These are phyloP conservation scores for Fragilaria crotonensis DNA, from an alignment of 108 stramenopile species.

Conservation along the genomic window DNA sequence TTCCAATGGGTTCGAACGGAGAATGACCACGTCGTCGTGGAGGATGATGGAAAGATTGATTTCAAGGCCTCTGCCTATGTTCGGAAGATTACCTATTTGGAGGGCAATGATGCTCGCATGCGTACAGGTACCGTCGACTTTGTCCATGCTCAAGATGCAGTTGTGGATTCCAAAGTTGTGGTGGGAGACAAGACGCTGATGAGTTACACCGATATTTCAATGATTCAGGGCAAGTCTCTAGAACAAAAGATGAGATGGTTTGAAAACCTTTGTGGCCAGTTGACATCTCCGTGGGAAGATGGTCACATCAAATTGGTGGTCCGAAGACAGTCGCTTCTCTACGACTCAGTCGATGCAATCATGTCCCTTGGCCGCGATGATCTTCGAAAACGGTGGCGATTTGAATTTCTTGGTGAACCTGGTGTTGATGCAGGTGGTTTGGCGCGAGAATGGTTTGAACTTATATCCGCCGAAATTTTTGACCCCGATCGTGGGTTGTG, in stretches of 20 bases:
- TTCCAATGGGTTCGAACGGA: conserved; percentile 86
- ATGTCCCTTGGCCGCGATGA: conserved; percentile 83
- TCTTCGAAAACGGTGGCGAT: conserved; percentile 85
- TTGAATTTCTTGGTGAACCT: conserved; percentile 93
- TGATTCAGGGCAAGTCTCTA: conserved; percentile 43
- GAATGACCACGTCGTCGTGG: conserved; percentile 22
- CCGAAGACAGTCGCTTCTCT: conserved; percentile 60
- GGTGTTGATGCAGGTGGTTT: conserved; percentile 98
- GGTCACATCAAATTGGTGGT: conserved; percentile 81
- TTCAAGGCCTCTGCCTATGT: conserved; percentile 72
- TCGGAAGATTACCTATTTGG: conserved; percentile 57
- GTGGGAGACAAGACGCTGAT: conserved; percentile 40
- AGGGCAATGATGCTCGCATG: conserved; percentile 81
- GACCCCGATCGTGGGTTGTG: conserved; percentile 95
- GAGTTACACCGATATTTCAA: conserved; percentile 68
- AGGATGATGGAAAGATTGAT: conserved; percentile 16
- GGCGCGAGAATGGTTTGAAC: conserved; percentile 92
- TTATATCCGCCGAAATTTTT: conserved; percentile 86
- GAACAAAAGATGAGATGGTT: conserved; percentile 85
- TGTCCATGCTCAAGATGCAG: conserved; percentile 67
- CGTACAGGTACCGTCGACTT: conserved; percentile 54
- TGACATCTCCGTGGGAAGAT: conserved; percentile 72
- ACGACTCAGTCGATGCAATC: conserved; percentile 78
- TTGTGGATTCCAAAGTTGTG: conserved; percentile 48
- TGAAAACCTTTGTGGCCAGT: conserved; percentile 56